Conservation (phyloP, 192 early-diverging fungal genomes). For the Jimgerdemannia flammicorona region DNA sequence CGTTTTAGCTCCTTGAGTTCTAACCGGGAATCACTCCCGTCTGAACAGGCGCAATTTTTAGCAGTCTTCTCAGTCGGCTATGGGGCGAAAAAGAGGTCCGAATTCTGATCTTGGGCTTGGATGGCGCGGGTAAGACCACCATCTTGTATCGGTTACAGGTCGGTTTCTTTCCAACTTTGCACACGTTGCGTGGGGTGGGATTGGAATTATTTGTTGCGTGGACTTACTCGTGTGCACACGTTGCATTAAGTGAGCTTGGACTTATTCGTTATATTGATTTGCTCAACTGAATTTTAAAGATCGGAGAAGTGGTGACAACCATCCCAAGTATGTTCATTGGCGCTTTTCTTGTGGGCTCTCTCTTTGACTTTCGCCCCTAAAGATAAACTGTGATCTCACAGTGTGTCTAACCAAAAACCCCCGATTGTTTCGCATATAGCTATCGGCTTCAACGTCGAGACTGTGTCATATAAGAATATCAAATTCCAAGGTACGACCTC, state of each 20-base stretch:
- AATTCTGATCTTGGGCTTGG: conserved; percentile 94
- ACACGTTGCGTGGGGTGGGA: no score
- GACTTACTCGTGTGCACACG: conserved; percentile 15
- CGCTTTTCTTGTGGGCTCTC: background rate
- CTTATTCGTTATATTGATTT: conserved; percentile 34
- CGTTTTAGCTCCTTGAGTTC: background rate
- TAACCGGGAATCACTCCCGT: background rate
- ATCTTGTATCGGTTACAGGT: conserved; percentile 94
- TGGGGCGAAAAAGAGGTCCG: conserved; percentile 96
- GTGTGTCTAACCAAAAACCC: background rate
- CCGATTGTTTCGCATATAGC: conserved; percentile 24
- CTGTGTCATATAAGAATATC: conserved; percentile 95
- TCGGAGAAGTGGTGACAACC: conserved; percentile 96
- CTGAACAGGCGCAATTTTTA: conserved; percentile 64
- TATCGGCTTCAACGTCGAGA: conserved; percentile 87
- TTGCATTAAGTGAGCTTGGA: conserved; percentile 55
- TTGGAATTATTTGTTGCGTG: conserved; percentile 3
- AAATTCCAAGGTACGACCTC: conserved; percentile 69
- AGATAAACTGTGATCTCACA: background rate
- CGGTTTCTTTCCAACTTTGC: conserved; percentile 49
- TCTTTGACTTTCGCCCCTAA: no score
- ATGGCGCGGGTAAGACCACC: conserved; percentile 96
- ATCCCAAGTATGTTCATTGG: conserved; percentile 75
- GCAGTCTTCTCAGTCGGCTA: conserved; percentile 67
- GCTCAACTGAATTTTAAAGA: conserved; percentile 58